Conservation (phyloP, 1,139 yeast genomes). For the Debaryomyces robertsiae region DNA sequence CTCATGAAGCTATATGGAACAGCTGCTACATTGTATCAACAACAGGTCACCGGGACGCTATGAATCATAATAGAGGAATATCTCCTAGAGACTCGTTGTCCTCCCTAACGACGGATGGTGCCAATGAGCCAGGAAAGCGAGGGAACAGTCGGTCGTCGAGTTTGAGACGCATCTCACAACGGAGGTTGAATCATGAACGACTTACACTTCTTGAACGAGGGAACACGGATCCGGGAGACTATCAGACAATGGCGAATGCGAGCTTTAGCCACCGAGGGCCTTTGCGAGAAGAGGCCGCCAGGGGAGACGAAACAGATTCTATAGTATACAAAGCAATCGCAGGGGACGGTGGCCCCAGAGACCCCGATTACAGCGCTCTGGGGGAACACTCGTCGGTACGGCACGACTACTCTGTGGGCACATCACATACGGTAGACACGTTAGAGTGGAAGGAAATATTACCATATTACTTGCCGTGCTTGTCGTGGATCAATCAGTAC, state of each 20-base stretch:
- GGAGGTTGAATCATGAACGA: conserved; percentile 33
- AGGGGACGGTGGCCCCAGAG: conserved; percentile 2
- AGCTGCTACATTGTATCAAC: too few species aligned
- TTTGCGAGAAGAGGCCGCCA: not conserved
- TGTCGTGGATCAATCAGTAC: conserved; percentile 78
- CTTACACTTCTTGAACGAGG: conserved; percentile 22
- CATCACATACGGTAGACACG: conserved; percentile 24
- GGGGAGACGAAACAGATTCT: conserved; percentile 4
- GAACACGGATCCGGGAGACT: conserved; percentile 2
- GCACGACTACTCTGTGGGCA: conserved; percentile 19
- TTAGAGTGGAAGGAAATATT: conserved; percentile 32
- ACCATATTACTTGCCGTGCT: conserved; percentile 80
- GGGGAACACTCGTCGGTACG: not conserved
- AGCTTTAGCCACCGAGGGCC: not conserved
- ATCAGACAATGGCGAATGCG: not conserved
- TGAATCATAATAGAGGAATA: conserved; percentile 1
- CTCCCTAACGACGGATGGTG: not conserved
- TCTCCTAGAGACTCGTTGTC: conserved; percentile 1
- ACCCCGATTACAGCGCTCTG: not conserved
- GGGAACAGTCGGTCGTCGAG: conserved; percentile 36
- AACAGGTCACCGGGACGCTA: not conserved
- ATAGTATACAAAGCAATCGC: not conserved
- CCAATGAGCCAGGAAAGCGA: conserved; percentile 14
- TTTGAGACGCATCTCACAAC: conserved; percentile 33
- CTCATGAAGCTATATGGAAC: too few species aligned